Evolutionary conservation across 768 basidiomycete species (phyloP).

Genomic region (Mycena sanguinolenta): DNA sequence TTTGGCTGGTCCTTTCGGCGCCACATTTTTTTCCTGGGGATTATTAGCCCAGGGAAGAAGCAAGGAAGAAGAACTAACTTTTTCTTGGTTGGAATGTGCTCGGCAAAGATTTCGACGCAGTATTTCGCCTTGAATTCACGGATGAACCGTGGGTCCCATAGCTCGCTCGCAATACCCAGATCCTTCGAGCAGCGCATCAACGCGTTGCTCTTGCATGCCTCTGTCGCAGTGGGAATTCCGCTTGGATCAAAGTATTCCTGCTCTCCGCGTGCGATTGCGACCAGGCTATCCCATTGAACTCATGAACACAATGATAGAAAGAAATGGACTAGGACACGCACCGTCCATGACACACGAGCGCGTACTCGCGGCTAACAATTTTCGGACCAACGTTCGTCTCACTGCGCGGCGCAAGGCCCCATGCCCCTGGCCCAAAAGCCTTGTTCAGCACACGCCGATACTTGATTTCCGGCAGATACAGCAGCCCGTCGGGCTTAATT

Average conservation of each 20-base stretch:
- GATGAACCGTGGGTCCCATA: slow-evolving; percentile 98
- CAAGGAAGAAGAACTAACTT: slow-evolving; percentile 71
- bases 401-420: slow-evolving; percentile 95
- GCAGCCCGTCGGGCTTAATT: slow-evolving; percentile 94
- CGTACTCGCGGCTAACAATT: slow-evolving; percentile 94
- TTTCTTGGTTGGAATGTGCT: slow-evolving; percentile 87
- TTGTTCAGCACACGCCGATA: slow-evolving; percentile 92
- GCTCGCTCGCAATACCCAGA: slow-evolving; percentile 93
- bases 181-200: slow-evolving; percentile 99
- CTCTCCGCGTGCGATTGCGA: slow-evolving; percentile 93
- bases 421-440: slow-evolving; percentile 96
- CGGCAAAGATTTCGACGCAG: slow-evolving; percentile 88
- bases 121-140: slow-evolving; percentile 90
- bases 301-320: background rate
- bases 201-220: slow-evolving; percentile 96
- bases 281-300: slow-evolving; percentile 55
- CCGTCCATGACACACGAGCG: slow-evolving; percentile 93
- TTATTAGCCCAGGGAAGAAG: background rate
- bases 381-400: slow-evolving; percentile 92
- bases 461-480: slow-evolving; percentile 98
- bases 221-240: slow-evolving; percentile 93
- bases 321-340: slow-evolving; percentile 50
- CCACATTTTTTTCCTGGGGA: slow-evolving; percentile 88
- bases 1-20: slow-evolving; percentile 88
- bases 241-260: slow-evolving; percentile 96